A percentile compares a stretch with the other conserved stretches of the same genome.
Evolutionary conservation across 176 grass and related monocot genomes (phyloP).

Genomic region (Dactylis glomerata): DNA sequence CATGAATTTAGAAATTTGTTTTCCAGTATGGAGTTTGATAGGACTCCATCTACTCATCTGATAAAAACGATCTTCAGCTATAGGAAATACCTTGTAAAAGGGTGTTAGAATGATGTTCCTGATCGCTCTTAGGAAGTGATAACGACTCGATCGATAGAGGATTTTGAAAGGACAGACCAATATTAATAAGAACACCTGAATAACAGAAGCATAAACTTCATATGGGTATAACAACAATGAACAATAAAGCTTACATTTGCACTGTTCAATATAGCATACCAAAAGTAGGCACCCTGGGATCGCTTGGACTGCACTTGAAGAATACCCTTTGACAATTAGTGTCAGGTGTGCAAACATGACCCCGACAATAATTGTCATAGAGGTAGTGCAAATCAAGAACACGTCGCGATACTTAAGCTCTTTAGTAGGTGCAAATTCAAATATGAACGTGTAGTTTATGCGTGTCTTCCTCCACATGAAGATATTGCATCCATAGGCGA

Average conservation of each 20-base stretch:
- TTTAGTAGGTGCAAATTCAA: slow-evolving; percentile 83
- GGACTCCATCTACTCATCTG: background rate
- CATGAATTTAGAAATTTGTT: slow-evolving; percentile 21
- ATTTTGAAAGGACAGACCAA: slow-evolving; percentile 86
- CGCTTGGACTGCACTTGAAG: slow-evolving; percentile 78
- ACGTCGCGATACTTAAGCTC: slow-evolving; percentile 85
- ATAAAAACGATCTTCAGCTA: background rate
- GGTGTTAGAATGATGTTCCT: slow-evolving; percentile 92
- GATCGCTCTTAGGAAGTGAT: slow-evolving; percentile 72
- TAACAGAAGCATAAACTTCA: slow-evolving; percentile 7
- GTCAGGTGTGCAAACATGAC: slow-evolving; percentile 81
- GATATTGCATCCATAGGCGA: slow-evolving; percentile 96
- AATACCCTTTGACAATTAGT: slow-evolving; percentile 61
- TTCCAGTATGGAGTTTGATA: slow-evolving; percentile 17
- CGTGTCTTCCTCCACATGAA: slow-evolving; percentile 96
- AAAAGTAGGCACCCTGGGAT: slow-evolving; percentile 83
- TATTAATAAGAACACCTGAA: slow-evolving; percentile 73
- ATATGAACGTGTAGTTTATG: slow-evolving; percentile 97
- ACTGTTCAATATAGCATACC: slow-evolving; percentile 48
- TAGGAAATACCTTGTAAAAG: slow-evolving; percentile 81
- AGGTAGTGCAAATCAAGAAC: slow-evolving; percentile 74
- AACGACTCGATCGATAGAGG: slow-evolving; percentile 74
- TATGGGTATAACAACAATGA: background rate
- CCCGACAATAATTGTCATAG: slow-evolving; percentile 70
- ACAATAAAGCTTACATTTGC: slow-evolving; percentile 1